Percentiles rank a stretch among this genome's conserved stretches.
Conservation (phyloP, 179 eudicot genomes). For the Pouteria campechiana region DNA sequence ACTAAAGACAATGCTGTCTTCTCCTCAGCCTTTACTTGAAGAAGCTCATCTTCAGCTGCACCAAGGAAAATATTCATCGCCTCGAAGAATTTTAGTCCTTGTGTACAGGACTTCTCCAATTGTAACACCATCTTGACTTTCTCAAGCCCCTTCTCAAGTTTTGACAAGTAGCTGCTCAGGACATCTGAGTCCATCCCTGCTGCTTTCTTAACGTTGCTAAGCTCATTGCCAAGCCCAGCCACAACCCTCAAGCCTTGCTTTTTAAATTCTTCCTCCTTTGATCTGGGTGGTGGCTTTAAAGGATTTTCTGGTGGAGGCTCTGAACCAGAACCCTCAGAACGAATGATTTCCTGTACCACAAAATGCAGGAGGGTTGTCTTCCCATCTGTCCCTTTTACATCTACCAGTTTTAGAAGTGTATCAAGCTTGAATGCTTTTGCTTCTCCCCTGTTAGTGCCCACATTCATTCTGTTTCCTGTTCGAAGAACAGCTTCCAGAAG, state of each 20-base stretch:
- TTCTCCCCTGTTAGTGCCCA: constrained; percentile 87
- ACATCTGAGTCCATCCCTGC: constrained; percentile 94
- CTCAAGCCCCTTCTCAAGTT: constrained; percentile 74
- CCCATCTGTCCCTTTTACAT: constrained; percentile 88
- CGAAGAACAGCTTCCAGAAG: constrained; percentile 92
- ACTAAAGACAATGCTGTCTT: constrained; percentile 51
- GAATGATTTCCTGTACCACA: constrained; percentile 91
- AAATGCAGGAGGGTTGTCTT: constrained; percentile 94
- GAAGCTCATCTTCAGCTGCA: constrained; percentile 54
- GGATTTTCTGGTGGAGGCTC: constrained; percentile 16
- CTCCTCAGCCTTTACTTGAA: constrained; percentile 51
- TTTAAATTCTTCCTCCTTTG: constrained; percentile 54
- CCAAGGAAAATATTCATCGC: constrained; percentile 52
- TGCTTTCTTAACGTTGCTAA: constrained; percentile 65
- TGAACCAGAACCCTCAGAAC: constrained; percentile 56
- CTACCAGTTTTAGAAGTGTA: constrained; percentile 73
- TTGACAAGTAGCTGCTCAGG: constrained; percentile 57
- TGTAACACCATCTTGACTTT: constrained; percentile 46
- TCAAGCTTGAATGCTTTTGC: constrained; percentile 88
- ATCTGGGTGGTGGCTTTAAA: constrained; percentile 15
- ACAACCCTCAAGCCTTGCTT: constrained; percentile 76
- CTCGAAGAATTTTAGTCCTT: constrained; percentile 65
- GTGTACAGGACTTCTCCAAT: constrained; percentile 33
- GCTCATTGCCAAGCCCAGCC: constrained; percentile 69
- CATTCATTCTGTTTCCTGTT: constrained; percentile 97